These are phyloP conservation scores for Protomyces gravidus DNA, from an alignment of 1,139 yeast species.

Conservation along the genomic window DNA sequence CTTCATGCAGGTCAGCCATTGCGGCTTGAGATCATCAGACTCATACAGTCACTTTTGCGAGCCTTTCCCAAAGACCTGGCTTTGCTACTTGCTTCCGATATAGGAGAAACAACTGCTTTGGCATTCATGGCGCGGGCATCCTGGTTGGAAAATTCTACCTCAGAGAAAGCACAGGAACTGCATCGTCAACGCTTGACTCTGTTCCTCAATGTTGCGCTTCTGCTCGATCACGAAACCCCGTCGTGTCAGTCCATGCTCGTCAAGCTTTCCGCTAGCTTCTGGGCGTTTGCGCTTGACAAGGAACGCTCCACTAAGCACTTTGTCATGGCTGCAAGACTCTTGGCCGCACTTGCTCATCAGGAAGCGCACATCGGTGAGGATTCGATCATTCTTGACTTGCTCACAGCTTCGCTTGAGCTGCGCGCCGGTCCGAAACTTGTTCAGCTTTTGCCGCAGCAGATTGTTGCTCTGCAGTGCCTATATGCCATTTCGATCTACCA, in stretches of 20 bases:
- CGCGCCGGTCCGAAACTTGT: background rate
- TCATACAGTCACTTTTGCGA: background rate
- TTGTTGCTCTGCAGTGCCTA: constrained; percentile 5
- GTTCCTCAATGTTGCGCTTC: background rate
- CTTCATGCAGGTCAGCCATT: background rate
- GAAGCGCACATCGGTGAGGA: background rate
- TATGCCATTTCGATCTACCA: constrained; percentile 5
- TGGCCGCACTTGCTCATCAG: background rate
- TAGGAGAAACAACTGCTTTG: background rate
- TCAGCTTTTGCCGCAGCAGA: background rate
- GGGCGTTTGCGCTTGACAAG: background rate
- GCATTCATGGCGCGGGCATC: background rate
- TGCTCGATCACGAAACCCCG: constrained; percentile 2
- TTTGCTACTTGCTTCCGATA: background rate
- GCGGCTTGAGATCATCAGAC: background rate
- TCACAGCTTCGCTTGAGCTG: constrained; percentile 5
- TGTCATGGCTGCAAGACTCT: background rate
- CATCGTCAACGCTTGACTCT: background rate
- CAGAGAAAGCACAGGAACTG: background rate
- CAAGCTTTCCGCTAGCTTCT: background rate
- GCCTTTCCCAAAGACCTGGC: background rate
- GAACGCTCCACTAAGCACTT: background rate
- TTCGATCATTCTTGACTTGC: background rate
- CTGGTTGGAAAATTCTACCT: background rate
- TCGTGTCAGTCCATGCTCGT: constrained; percentile 2